phyloP scores from a whole-genome alignment of 768 basidiomycete species.

The Hericium coralloides region DNA sequence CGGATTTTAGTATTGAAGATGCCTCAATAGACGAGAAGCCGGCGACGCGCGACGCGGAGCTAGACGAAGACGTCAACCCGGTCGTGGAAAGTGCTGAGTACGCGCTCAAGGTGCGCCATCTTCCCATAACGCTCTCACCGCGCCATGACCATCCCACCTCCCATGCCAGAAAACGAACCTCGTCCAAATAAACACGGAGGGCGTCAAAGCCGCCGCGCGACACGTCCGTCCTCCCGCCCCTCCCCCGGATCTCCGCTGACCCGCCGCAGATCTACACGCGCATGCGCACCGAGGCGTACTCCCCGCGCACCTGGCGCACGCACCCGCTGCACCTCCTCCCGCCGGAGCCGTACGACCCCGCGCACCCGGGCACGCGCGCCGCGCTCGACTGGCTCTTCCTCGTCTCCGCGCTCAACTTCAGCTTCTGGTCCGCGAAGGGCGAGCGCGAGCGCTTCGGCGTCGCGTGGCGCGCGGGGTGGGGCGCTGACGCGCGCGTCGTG shows the following conservation, averaged over 20 bases:
- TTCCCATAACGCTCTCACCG: no score
- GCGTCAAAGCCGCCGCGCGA: slow-evolving; percentile 10
- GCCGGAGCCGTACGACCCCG: slow-evolving; percentile 47
- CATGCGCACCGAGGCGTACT: slow-evolving; percentile 56
- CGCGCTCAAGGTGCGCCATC: slow-evolving; percentile 9
- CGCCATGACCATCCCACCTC: no score
- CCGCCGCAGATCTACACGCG: slow-evolving; percentile 48
- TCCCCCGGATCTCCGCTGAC: neutral
- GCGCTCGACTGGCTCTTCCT: slow-evolving; percentile 80
- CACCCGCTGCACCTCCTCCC: slow-evolving; percentile 71
- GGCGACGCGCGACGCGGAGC: neutral
- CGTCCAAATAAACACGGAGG: slow-evolving; percentile 16
- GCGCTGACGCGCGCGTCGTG: slow-evolving; percentile 32
- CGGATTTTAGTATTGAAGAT: neutral
- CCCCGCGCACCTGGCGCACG: slow-evolving; percentile 74
- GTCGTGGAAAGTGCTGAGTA: slow-evolving; percentile 13
- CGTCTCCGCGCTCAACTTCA: slow-evolving; percentile 80
- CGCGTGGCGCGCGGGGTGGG: slow-evolving; percentile 68
- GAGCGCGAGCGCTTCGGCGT: slow-evolving; percentile 62
- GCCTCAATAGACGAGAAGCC: slow-evolving; percentile 1
- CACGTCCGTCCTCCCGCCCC: slow-evolving; percentile 4
- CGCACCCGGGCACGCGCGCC: slow-evolving; percentile 36
- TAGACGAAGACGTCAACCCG: slow-evolving; percentile 5
- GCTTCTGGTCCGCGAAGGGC: slow-evolving; percentile 67
- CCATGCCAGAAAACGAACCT: slow-evolving; percentile 17